Percentiles rank a stretch among this genome's conserved stretches.
Evolutionary conservation across 169 alveolate genomes (phyloP).

Genomic region (Amoebophrya sp.): DNA sequence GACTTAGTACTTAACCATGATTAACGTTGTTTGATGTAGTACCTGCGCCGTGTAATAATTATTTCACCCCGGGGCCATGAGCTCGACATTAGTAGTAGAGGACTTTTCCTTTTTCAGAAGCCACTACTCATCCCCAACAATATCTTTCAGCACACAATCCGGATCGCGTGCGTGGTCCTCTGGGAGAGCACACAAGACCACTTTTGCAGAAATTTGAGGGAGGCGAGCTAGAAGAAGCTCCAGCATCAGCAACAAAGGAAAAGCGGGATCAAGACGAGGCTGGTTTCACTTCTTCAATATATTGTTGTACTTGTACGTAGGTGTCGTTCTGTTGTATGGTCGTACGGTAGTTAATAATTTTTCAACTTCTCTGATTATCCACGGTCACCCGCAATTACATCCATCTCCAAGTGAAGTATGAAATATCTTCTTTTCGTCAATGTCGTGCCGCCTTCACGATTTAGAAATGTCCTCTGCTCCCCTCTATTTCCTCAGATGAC

Average conservation of each 20-base stretch:
- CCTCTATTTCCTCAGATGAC: not conserved
- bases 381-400: not conserved
- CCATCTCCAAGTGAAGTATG: not conserved
- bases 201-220: not conserved
- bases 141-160: not conserved
- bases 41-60: too few relatives aligned
- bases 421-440: too few relatives aligned
- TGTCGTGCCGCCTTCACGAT: too few relatives aligned
- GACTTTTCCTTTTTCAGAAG: not conserved
- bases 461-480: too few relatives aligned
- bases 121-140: not conserved
- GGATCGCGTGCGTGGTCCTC: not conserved
- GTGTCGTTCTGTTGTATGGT: too few relatives aligned
- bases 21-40: too few relatives aligned
- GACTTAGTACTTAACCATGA: too few relatives aligned
- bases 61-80: too few relatives aligned
- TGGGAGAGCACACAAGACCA: not conserved
- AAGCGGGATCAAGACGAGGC: not conserved
- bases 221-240: not conserved
- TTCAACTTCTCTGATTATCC: not conserved
- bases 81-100: not conserved
- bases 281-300: too few relatives aligned
- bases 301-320: too few relatives aligned
- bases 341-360: too few relatives aligned
- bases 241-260: not conserved